Evolutionary conservation across 2,329 filamentous ascomycete species (phyloP), one percentile per base, ranked within the genome.

Genomic region (Fusarium sp.): DNA sequence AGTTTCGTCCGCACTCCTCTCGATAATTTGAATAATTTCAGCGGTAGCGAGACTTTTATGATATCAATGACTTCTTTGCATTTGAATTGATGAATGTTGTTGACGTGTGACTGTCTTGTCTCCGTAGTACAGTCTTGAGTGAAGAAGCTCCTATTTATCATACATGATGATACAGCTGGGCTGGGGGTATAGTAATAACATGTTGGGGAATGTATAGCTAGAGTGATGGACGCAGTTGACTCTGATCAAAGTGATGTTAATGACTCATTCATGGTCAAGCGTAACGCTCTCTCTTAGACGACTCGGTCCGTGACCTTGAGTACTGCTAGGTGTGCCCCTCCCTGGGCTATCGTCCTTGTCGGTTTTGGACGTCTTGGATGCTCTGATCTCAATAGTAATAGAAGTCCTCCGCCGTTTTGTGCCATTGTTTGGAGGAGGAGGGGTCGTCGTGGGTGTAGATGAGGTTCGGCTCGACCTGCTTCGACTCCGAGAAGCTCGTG

Each of bases 61-160:
- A 76, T 47, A 67, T 67, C 47, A 67, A 76, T 66, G 71, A 75
- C 13, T 63, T 63, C 37, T 42, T 42, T 47, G 6, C 56, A 38
- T 47, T 42, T n/a, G 29, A 6, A 14, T 24, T 35, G 31, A 11
- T 38, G 10, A 29, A 27, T 45, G 42, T 42, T 45, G 24, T 56
- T 54, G 24, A n/a, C 50, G 24, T 38, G 45, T 40, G n/a, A 50
- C 29, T 59, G 20, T 34, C 14, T 11, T n/a, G 18, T 24, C 40
- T 59, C 14, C 11, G 6, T 1, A 27, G 22, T 14, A 45, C 14
- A 58, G 27, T 22, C 35, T 22, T 35, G 13, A 18, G 9, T 16
- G 27, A 14, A 10, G n/a, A 29, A 29, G 31, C 29, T 35, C 31
- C 11, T 61, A 14, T 47, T 31, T 20, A 22, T 18, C 27, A 24